These are phyloP conservation scores for Begonia masoniana DNA, from an alignment of 306 rosid genomes.

Conservation along the genomic window DNA sequence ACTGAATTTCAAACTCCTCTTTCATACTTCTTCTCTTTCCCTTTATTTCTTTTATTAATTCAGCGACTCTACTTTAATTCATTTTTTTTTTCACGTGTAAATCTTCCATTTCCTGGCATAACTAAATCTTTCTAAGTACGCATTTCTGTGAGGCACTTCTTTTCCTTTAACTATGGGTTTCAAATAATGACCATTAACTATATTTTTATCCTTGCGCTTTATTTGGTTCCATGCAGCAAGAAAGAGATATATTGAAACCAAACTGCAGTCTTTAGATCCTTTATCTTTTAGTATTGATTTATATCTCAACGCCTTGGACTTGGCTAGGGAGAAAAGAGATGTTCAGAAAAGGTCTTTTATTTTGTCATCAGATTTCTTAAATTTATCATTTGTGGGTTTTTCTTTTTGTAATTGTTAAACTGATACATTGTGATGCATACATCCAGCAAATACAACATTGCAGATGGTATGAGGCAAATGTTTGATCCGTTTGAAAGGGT, in stretches of 20 bases:
- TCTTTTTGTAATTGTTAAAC: conserved; percentile 8
- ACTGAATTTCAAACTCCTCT: too few species aligned
- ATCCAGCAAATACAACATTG: conserved; percentile 74
- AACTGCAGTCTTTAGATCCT: conserved; percentile 59
- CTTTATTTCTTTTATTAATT: too few species aligned
- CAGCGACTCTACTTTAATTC: too few species aligned
- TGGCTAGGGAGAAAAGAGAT: conserved; percentile 75
- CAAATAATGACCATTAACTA: not conserved
- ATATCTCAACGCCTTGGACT: conserved; percentile 52
- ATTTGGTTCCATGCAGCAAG: conserved; percentile 47
- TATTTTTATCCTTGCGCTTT: conserved; percentile 4
- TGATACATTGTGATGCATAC: conserved; percentile 19
- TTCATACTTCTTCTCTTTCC: too few species aligned
- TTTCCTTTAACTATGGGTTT: too few species aligned
- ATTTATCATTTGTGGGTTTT: conserved; percentile 9
- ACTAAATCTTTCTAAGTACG: too few species aligned
- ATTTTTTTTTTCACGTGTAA: too few species aligned
- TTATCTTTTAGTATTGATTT: conserved; percentile 48
- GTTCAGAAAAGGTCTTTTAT: conserved; percentile 49
- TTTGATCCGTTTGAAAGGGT: conserved; percentile 93
- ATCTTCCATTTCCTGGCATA: too few species aligned
- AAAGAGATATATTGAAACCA: conserved; percentile 69
- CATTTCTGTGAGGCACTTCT: too few species aligned
- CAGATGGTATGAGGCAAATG: conserved; percentile 92
- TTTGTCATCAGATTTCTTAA: conserved; percentile 9